These are phyloP conservation scores for Kwoniella sp. DNA, from an alignment of 768 basidiomycete species.

Conservation along the genomic window DNA sequence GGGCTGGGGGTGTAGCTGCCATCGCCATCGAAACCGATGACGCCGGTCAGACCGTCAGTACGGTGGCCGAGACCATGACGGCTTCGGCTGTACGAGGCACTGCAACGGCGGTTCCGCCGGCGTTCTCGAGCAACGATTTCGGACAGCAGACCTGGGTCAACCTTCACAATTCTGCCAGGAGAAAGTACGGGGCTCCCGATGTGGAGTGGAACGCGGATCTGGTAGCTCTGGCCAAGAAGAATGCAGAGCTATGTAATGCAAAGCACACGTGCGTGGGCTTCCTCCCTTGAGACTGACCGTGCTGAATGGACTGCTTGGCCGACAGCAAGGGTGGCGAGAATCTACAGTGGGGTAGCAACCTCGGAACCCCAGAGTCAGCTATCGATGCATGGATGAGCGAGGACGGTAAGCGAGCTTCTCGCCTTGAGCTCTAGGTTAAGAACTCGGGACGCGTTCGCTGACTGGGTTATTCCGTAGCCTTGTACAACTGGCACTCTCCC, in stretches of 20 bases:
- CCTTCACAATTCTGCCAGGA: conserved; percentile 7
- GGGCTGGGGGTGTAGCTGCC: too few relatives aligned
- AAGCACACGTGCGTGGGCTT: conserved; percentile 12
- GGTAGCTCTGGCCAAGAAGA: conserved; percentile 1
- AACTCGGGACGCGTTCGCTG: not conserved
- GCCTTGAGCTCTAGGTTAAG: not conserved
- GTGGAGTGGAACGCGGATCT: conserved; percentile 5
- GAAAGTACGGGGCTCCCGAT: conserved; percentile 1
- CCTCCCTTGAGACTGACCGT: not conserved
- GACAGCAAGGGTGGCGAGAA: conserved; percentile 15
- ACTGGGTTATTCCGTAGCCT: not conserved
- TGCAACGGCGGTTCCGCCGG: too few relatives aligned
- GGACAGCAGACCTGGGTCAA: conserved; percentile 5
- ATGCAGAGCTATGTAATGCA: conserved; percentile 13
- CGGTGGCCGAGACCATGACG: too few relatives aligned
- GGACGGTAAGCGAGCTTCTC: conserved; percentile 4
- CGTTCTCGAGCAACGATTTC: too few relatives aligned
- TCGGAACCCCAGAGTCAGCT: conserved; percentile 9
- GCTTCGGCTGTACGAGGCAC: too few relatives aligned
- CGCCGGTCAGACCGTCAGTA: too few relatives aligned
- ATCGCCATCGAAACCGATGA: conserved; percentile 10
- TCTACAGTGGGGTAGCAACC: conserved; percentile 10
- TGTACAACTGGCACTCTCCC: conserved; percentile 10
- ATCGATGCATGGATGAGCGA: conserved; percentile 12
- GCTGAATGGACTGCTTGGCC: not conserved